Percentiles rank a stretch among this genome's conserved stretches.
phyloP scores from a whole-genome alignment of 306 rosid genomes.

The Ceratonia siliqua region DNA sequence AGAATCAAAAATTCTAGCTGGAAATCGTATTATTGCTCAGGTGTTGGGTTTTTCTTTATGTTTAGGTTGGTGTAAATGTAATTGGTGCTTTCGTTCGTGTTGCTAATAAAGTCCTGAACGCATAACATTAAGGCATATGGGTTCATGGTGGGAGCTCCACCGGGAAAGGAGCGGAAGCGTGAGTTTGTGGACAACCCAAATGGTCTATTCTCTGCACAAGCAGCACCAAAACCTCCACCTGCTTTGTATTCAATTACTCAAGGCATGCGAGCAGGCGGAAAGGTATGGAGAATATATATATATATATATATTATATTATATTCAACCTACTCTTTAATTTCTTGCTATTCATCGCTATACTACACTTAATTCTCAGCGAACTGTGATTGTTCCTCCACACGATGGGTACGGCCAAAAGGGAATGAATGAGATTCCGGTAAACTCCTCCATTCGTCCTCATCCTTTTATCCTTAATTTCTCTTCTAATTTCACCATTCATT shows the following conservation, averaged over 20 bases:
- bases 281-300: constrained; percentile 58
- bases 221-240: constrained; percentile 90
- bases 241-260: constrained; percentile 76
- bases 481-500: no score
- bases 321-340: no score
- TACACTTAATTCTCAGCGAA: no score
- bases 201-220: constrained; percentile 95
- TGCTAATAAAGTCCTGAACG: no score
- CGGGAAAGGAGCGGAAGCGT: constrained; percentile 94
- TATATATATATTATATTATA: no score
- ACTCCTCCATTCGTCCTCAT: no score
- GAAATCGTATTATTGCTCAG: constrained; percentile 88
- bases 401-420: constrained; percentile 81
- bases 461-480: no score
- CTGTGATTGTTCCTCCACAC: constrained; percentile 86
- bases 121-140: constrained; percentile 90
- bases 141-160: constrained; percentile 85
- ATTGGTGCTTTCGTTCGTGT: no score
- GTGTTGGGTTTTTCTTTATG: no score
- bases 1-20: constrained; percentile 92
- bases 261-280: constrained; percentile 95
- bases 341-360: no score
- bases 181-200: constrained; percentile 90
- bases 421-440: constrained; percentile 91
- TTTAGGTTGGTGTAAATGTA: no score